Evolutionary conservation across 331 rosid species (phyloP), one percentile per base, ranked within the genome.

Genomic region (Malus hybrid): DNA sequence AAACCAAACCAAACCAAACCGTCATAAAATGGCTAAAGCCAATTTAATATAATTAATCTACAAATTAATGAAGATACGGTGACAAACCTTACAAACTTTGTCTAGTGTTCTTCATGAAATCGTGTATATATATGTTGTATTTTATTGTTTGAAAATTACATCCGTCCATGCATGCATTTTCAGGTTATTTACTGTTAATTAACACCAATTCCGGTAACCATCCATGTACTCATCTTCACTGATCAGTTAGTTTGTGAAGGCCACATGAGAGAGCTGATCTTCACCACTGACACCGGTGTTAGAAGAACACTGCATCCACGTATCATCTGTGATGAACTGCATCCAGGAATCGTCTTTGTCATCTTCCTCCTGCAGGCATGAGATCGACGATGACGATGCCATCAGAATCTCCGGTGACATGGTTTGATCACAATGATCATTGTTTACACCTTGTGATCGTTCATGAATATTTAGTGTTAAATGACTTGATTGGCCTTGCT

Each of bases 291-390:
- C 61, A 80, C 67, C 77, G 34, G 86, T 70, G 79, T 75, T 89
- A 73, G 93, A 88, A 83, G 92, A 84, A 81, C 89, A 87, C 99
- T 63, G 67, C 39, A 63, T 63, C 67, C 97, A 94, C 81, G 96
- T 91, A 84, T 90, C 99, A 4, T 92, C 99, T 61, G 91, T 92
- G 55, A 94, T 92, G 83, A 92, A 94, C 71, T 90, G 99, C 99
- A 92, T 90, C 97, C 99, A 94, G 7, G 96, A 92, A 80, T 94
- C 97, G 70, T 94, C 97, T 81, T 92, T 94, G 42, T 87, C 99
- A 71, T 94, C 99, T 67, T 88, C 93, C 64, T 91, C 84, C 22
- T 69, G 69, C 67, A 83, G 78, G 76, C 89, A 90, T 12, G 92
- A 91, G 32, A 80, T 69, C 0, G 93, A 86, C 6, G 97, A 87